Percentiles rank a stretch among this genome's conserved stretches.
phyloP scores from a whole-genome alignment of 768 basidiomycete genomes.

The Infundibulicybe gibba region DNA sequence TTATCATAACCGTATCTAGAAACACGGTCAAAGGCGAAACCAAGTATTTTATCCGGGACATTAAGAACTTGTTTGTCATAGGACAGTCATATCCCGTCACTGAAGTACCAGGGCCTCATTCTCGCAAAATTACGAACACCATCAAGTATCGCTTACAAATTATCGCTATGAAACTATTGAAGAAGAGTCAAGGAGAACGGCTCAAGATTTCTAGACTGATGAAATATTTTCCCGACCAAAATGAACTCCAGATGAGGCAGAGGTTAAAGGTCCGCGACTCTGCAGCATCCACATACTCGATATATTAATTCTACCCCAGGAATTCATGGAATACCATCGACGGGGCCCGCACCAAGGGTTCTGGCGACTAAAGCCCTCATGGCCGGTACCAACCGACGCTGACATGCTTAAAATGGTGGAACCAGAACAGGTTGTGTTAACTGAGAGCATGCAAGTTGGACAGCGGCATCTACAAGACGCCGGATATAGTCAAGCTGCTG shows the following conservation, averaged over 20 bases:
- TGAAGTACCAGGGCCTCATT: slow-evolving; percentile 96
- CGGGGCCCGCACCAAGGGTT: slow-evolving; percentile 94
- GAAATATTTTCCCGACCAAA: slow-evolving; percentile 98
- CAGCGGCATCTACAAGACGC: slow-evolving; percentile 92
- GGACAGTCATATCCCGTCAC: slow-evolving; percentile 97
- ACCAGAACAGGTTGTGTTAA: slow-evolving; percentile 89
- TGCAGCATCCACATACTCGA: background rate
- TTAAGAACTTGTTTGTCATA: slow-evolving; percentile 90
- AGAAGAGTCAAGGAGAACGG: slow-evolving; percentile 82
- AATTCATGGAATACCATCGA: slow-evolving; percentile 97
- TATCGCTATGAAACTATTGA: slow-evolving; percentile 88
- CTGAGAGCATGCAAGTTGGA: slow-evolving; percentile 97
- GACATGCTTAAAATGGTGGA: slow-evolving; percentile 93
- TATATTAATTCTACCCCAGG: slow-evolving; percentile 35
- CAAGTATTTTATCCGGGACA: slow-evolving; percentile 88
- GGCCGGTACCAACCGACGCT: slow-evolving; percentile 67
- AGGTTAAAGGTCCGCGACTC: slow-evolving; percentile 65
- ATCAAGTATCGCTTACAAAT: slow-evolving; percentile 92
- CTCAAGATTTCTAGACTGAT: slow-evolving; percentile 92
- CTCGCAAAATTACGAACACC: slow-evolving; percentile 94
- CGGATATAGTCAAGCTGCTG: slow-evolving; percentile 84
- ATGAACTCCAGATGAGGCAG: slow-evolving; percentile 96
- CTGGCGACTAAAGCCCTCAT: slow-evolving; percentile 82
- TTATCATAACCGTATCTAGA: slow-evolving; percentile 34
- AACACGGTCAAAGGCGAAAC: slow-evolving; percentile 87